phyloP scores from a whole-genome alignment of 2,329 filamentous ascomycete species.

The Cordyceps militaris region DNA sequence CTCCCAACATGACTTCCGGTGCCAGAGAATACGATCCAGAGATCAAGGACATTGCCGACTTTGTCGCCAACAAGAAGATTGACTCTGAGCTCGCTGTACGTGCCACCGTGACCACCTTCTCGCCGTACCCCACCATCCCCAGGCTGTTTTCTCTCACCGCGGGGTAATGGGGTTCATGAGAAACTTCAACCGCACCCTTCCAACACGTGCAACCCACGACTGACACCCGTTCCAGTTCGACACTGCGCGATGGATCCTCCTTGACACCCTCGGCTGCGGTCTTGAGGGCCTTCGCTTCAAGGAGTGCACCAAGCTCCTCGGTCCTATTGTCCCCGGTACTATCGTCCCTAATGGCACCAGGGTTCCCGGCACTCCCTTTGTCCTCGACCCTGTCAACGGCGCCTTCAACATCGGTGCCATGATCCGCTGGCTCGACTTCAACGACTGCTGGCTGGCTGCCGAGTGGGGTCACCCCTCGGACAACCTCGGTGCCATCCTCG shows the following conservation, averaged over 20 bases:
- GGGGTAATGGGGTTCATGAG: not conserved
- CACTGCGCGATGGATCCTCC: conserved; percentile 91
- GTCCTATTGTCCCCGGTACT: conserved; percentile 85
- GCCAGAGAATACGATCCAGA: conserved; percentile 74
- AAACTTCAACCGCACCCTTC: not conserved
- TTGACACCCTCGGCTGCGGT: conserved; percentile 94
- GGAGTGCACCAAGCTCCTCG: conserved; percentile 91
- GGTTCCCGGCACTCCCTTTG: conserved; percentile 86
- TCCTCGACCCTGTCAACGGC: conserved; percentile 89
- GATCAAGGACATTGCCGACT: conserved; percentile 90
- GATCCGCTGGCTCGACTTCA: conserved; percentile 99
- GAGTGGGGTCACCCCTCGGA: conserved; percentile 99
- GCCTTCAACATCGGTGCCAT: conserved; percentile 99
- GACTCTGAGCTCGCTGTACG: conserved; percentile 88
- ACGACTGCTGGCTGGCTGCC: conserved; percentile 98
- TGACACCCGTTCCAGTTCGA: conserved; percentile 57
- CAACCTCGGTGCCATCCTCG: conserved; percentile 94
- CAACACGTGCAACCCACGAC: not conserved
- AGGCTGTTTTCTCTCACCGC: not conserved
- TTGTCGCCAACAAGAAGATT: conserved; percentile 87
- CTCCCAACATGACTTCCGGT: conserved; percentile 44
- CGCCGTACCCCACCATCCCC: conserved; percentile 15
- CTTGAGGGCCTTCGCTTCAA: conserved; percentile 93
- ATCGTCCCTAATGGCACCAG: conserved; percentile 85
- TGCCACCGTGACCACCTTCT: conserved; percentile 14